Evolutionary conservation across 495 filamentous ascomycete species (phyloP).

Genomic region (Paragyromitra xinjiangensis): DNA sequence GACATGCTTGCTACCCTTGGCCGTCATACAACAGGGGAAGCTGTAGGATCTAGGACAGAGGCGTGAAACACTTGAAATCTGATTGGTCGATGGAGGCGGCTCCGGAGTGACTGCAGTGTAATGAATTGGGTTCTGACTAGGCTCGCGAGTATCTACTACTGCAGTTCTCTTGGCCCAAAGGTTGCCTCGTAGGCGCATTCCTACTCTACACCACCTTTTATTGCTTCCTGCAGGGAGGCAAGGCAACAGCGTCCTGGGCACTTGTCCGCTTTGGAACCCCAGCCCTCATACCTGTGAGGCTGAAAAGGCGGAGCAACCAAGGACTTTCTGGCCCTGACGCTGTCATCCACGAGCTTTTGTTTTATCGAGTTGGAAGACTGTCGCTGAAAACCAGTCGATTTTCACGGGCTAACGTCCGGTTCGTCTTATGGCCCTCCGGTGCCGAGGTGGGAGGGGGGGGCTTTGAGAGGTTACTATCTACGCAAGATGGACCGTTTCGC

Average conservation of each 20-base stretch:
- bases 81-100: slow-evolving; percentile 37
- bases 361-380: slow-evolving; percentile 7
- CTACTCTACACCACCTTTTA: slow-evolving; percentile 3
- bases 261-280: slow-evolving; percentile 18
- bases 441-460: neutral
- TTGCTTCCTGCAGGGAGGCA: slow-evolving; percentile 39
- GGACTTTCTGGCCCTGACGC: neutral
- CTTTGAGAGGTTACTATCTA: neutral
- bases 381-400: slow-evolving; percentile 32
- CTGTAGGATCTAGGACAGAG: slow-evolving; percentile 1
- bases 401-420: slow-evolving; percentile 34
- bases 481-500: neutral
- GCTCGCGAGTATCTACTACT: slow-evolving; percentile 14
- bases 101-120: slow-evolving; percentile 24
- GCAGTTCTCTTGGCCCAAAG: neutral
- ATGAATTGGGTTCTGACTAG: slow-evolving; percentile 55
- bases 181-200: slow-evolving; percentile 46
- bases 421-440: slow-evolving; percentile 25
- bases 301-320: slow-evolving; percentile 46
- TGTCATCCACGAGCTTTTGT: slow-evolving; percentile 30
- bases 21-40: slow-evolving; percentile 11
- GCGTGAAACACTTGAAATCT: neutral
- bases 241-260: slow-evolving; percentile 34
- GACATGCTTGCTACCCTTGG: slow-evolving; percentile 1
- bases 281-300: slow-evolving; percentile 20